These are phyloP conservation scores for Fusarium sp. DNA, from an alignment of 2,329 filamentous ascomycete genomes.

Conservation along the genomic window DNA sequence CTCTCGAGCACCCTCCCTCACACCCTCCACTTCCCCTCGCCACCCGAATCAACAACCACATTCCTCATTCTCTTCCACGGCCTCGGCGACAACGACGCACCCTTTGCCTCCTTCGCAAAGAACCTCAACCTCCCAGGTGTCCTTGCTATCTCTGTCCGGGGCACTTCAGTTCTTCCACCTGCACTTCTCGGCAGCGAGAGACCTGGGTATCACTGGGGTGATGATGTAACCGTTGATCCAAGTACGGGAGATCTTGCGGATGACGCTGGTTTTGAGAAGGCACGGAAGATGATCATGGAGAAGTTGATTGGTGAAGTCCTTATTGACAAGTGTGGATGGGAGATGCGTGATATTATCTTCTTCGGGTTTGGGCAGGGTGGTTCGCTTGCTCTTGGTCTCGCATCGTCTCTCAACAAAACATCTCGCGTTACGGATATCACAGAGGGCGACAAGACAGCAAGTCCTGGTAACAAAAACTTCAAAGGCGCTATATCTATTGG, in stretches of 20 bases:
- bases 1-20: slow-evolving; percentile 54
- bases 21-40: slow-evolving; percentile 65
- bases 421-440: slow-evolving; percentile 56
- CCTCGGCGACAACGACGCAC: slow-evolving; percentile 79
- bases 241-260: slow-evolving; percentile 68
- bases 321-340: slow-evolving; percentile 71
- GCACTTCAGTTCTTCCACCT: slow-evolving; percentile 77
- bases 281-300: slow-evolving; percentile 62
- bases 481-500: slow-evolving; percentile 76
- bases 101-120: slow-evolving; percentile 78
- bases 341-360: slow-evolving; percentile 70
- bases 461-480: slow-evolving; percentile 49
- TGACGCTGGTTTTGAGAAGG: slow-evolving; percentile 72
- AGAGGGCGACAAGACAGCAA: slow-evolving; percentile 25
- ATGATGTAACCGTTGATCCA: slow-evolving; percentile 71
- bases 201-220: slow-evolving; percentile 74
- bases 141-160: slow-evolving; percentile 80
- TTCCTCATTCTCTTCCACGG: slow-evolving; percentile 88
- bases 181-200: slow-evolving; percentile 63
- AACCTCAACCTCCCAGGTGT: slow-evolving; percentile 83
- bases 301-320: slow-evolving; percentile 68
- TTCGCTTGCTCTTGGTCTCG: slow-evolving; percentile 71
- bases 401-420: slow-evolving; percentile 60
- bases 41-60: slow-evolving; percentile 76
- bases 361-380: slow-evolving; percentile 80